A percentile compares a stretch with the other conserved stretches of the same genome.
Conservation (phyloP, 2,329 filamentous ascomycete species). For the Botryotinia convoluta region DNA sequence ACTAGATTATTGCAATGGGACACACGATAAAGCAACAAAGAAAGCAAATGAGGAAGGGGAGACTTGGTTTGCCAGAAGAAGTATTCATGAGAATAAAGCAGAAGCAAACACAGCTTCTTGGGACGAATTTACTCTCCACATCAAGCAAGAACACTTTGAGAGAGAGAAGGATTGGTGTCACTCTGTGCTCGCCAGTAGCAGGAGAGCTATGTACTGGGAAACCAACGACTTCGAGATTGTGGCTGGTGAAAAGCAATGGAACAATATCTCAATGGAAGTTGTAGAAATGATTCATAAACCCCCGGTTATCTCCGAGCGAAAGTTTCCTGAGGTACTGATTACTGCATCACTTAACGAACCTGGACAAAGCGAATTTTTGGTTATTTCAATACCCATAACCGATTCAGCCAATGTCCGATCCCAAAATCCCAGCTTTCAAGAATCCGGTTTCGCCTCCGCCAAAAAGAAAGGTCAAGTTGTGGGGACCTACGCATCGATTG, state of each 20-base stretch:
- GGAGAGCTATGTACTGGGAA: slow-evolving; percentile 46
- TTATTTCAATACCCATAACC: slow-evolving; percentile 55
- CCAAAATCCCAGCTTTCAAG: slow-evolving; percentile 12
- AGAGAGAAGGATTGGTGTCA: slow-evolving; percentile 60
- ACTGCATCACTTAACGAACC: slow-evolving; percentile 45
- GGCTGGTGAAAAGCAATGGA: slow-evolving; percentile 44
- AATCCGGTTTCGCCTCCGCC: slow-evolving; percentile 29
- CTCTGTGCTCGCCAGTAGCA: slow-evolving; percentile 46
- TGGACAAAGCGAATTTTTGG: slow-evolving; percentile 48
- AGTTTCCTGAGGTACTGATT: slow-evolving; percentile 65
- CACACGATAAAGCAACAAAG: slow-evolving; percentile 11
- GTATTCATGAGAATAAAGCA: slow-evolving; percentile 55
- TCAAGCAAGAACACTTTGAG: slow-evolving; percentile 57
- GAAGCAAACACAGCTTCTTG: slow-evolving; percentile 56
- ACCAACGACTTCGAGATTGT: slow-evolving; percentile 43
- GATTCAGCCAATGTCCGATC: slow-evolving; percentile 42
- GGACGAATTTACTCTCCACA: slow-evolving; percentile 59
- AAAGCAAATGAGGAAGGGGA: slow-evolving; percentile 44
- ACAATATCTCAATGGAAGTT: slow-evolving; percentile 49
- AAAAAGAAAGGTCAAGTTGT: slow-evolving; percentile 50
- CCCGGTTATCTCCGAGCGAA: slow-evolving; percentile 50
- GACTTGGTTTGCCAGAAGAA: slow-evolving; percentile 63
- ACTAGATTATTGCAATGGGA: slow-evolving; percentile 41
- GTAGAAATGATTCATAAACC: slow-evolving; percentile 65
- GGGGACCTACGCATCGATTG: slow-evolving; percentile 64